These are phyloP conservation scores for Xerocomus spinulosus DNA, from an alignment of 768 basidiomycete genomes.

Conservation along the genomic window DNA sequence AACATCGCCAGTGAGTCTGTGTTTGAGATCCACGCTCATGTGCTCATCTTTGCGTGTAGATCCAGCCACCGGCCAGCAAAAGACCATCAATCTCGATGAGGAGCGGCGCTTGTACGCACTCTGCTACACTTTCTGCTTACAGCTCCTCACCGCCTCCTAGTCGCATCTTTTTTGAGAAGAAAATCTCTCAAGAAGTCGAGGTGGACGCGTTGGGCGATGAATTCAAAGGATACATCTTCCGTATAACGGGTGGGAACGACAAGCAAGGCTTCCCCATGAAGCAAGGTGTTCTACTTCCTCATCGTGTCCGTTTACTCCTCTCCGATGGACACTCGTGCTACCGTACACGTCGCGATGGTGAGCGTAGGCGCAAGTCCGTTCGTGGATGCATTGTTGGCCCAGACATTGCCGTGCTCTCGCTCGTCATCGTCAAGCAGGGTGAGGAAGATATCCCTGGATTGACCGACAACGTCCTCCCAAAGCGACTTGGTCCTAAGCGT, in stretches of 20 bases:
- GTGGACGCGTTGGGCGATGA: slow-evolving; percentile 90
- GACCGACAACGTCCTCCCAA: slow-evolving; percentile 89
- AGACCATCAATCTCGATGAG: slow-evolving; percentile 91
- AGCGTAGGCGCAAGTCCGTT: slow-evolving; percentile 98
- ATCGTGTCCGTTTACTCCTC: slow-evolving; percentile 93
- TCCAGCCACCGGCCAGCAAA: slow-evolving; percentile 97
- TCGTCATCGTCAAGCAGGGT: slow-evolving; percentile 96
- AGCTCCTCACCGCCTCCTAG: slow-evolving; percentile 37
- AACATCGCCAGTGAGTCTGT: slow-evolving; percentile 84
- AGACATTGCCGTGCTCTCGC: slow-evolving; percentile 91
- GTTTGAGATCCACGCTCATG: slow-evolving; percentile 1
- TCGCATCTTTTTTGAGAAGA: slow-evolving; percentile 96
- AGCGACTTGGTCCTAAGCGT: slow-evolving; percentile 94
- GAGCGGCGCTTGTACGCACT: slow-evolving; percentile 72
- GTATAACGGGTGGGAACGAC: slow-evolving; percentile 98
- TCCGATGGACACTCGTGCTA: slow-evolving; percentile 97
- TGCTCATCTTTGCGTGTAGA: slow-evolving; percentile 42
- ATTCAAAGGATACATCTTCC: slow-evolving; percentile 95
- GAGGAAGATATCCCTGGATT: slow-evolving; percentile 85
- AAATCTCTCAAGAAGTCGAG: slow-evolving; percentile 91
- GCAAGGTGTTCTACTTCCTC: slow-evolving; percentile 93
- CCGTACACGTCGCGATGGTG: slow-evolving; percentile 85
- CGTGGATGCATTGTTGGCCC: slow-evolving; percentile 97
- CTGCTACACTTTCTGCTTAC: not conserved
- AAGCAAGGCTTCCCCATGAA: slow-evolving; percentile 99